Conservation (phyloP, 331 rosid species). For the Stylosanthes scabra region DNA sequence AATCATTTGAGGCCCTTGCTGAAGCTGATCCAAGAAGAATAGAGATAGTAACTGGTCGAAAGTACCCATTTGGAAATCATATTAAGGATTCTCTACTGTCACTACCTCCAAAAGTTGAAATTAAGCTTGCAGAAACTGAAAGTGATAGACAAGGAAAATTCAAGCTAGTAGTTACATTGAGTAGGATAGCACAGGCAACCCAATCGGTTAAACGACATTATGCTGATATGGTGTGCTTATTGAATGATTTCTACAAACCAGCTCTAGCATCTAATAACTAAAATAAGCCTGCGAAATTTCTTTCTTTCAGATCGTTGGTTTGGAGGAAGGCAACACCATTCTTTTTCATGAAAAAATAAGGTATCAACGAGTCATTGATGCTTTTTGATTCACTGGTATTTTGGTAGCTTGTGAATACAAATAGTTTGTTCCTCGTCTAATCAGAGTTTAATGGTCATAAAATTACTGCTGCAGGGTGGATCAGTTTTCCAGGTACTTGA, state of each 20-base stretch:
- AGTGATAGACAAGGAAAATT: conserved; percentile 62
- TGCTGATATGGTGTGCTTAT: conserved; percentile 81
- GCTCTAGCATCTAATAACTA: conserved; percentile 22
- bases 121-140: conserved; percentile 69
- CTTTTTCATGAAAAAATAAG: conserved; percentile 95
- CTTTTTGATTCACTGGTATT: conserved; percentile 32
- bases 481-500: conserved; percentile 82
- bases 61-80: conserved; percentile 94
- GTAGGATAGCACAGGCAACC: conserved; percentile 66
- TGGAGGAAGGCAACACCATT: conserved; percentile 80
- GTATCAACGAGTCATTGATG: conserved; percentile 39
- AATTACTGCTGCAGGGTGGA: conserved; percentile 77
- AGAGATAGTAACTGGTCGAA: conserved; percentile 94
- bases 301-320: conserved; percentile 71
- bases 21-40: conserved; percentile 95
- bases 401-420: conserved; percentile 17
- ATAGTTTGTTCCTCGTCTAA: conserved; percentile 35
- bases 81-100: conserved; percentile 89
- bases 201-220: conserved; percentile 77
- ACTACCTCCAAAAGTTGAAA: conserved; percentile 84
- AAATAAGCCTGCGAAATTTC: conserved; percentile 19
- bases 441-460: conserved; percentile 38
- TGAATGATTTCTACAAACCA: conserved; percentile 15
- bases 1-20: conserved; percentile 80
- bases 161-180: conserved; percentile 77